Evolutionary conservation across 371 early-diverging fungal species (phyloP).

Genomic region (Syncephalastrum monosporum): DNA sequence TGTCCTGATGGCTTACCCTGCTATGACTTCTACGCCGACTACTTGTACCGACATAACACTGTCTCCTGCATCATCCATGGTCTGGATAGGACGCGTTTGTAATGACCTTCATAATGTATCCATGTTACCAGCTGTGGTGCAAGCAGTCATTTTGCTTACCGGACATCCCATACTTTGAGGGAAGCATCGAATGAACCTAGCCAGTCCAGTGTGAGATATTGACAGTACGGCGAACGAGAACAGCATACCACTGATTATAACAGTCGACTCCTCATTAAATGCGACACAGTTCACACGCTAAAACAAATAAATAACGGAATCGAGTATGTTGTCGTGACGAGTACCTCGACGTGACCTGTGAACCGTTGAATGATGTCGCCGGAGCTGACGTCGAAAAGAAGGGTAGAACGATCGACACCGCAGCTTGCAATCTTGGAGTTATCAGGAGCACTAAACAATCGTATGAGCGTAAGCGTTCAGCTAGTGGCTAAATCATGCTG

Average conservation of each 20-base stretch:
- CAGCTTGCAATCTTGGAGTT: conserved; percentile 82
- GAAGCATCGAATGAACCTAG: conserved; percentile 88
- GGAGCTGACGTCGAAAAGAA: conserved; percentile 85
- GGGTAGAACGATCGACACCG: conserved; percentile 78
- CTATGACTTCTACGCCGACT: conserved; percentile 69
- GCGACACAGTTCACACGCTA: conserved; percentile 82
- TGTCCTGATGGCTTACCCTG: conserved; percentile 52
- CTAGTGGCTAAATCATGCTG: background rate
- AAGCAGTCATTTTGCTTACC: conserved; percentile 27
- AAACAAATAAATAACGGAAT: background rate
- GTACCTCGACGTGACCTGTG: conserved; percentile 80
- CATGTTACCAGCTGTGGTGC: background rate
- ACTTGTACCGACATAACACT: conserved; percentile 79
- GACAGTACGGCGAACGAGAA: background rate
- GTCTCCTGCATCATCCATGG: conserved; percentile 87
- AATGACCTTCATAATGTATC: no score
- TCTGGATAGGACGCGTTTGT: conserved; percentile 67
- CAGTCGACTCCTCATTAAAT: conserved; percentile 77
- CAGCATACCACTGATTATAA: conserved; percentile 69
- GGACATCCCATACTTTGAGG: conserved; percentile 87
- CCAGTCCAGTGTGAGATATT: background rate
- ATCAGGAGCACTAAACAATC: conserved; percentile 56
- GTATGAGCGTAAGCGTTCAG: no score
- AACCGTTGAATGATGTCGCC: conserved; percentile 73
- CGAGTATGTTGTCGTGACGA: background rate